phyloP scores from a whole-genome alignment of 1,284 basidiomycete genomes.

The Blastosporella zonata region DNA sequence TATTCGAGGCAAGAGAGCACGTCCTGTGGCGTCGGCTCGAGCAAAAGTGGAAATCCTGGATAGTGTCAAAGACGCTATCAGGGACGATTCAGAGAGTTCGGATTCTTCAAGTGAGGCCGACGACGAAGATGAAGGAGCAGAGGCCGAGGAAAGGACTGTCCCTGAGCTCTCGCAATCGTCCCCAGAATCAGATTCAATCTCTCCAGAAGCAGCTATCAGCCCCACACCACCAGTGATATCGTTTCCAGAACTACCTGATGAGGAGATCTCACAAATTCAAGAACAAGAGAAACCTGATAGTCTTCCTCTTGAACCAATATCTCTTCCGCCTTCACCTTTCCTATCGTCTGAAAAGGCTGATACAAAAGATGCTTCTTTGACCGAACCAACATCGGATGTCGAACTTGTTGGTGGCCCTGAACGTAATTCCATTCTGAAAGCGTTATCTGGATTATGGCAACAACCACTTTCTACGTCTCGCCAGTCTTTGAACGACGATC shows the following conservation, averaged over 20 bases:
- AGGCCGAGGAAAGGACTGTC: constrained; percentile 39
- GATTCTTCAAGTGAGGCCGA: constrained; percentile 86
- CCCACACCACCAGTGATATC: constrained; percentile 21
- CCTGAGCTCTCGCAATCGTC: constrained; percentile 25
- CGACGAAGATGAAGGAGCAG: constrained; percentile 78
- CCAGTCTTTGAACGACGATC: constrained; percentile 60
- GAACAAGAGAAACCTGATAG: constrained; percentile 20
- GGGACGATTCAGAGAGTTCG: constrained; percentile 76
- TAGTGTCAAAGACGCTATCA: constrained; percentile 90
- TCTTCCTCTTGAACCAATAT: constrained; percentile 34
- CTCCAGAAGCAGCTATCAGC: constrained; percentile 25
- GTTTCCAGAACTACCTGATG: constrained; percentile 15
- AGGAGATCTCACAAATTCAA: constrained; percentile 13
- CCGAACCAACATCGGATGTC: constrained; percentile 53
- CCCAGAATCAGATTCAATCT: constrained; percentile 26
- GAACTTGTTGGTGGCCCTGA: constrained; percentile 56
- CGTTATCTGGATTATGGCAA: constrained; percentile 83
- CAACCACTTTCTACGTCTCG: constrained; percentile 48
- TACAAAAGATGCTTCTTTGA: constrained; percentile 37
- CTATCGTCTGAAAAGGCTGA: constrained; percentile 39
- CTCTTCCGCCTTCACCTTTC: constrained; percentile 55
- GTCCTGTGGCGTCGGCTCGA: constrained; percentile 87
- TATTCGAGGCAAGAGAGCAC: constrained; percentile 85
- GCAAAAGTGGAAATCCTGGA: constrained; percentile 91
- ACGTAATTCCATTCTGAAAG: constrained; percentile 80